Evolutionary conservation across 306 rosid genomes (phyloP), one percentile per base, ranked within the genome.

Genomic region (Heteromeles arbutifolia): DNA sequence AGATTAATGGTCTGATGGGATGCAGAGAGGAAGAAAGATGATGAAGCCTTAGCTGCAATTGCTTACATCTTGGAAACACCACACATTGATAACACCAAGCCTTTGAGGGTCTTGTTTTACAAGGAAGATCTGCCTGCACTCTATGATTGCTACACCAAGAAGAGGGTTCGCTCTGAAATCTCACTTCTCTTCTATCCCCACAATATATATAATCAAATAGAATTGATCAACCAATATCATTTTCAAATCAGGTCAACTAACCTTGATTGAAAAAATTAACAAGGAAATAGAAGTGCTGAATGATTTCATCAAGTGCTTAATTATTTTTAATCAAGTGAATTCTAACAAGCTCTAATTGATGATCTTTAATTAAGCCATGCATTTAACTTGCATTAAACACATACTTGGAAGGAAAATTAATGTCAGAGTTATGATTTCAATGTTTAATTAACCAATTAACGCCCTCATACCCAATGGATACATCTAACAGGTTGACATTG

Each of bases 21-120:
- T 82, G 79, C 87, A 91, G 93, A 79, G 63, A 78, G 65, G 58
- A 84, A 78, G 75, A 91, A 66, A 39, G 91, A 87, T 62, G 74
- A 74, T 25, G 87, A 85, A 77, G 86, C 81, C 26, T 85, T 69
- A 72, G 72, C 74, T 78, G 56, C 67, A 19, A 73, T 87, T 26
- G 19, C 29, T 11, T n/a, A 56, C 75, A 85, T 83, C 34, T 75
- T 87, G 67, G 75, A 80, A 58, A 74, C 77, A 50, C 26, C 86
- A 21, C 91, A 85, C 82, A 41, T 62, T 8, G 91, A 88, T 19
- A 90, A 90, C 86, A 54, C 74, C 11, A 84, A 77, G 84, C 77
- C 88, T 64, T 81, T 90, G 43, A 82, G 65, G 74, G 88, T 78
- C 72, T 67, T 85, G 77, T 72, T 90, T 70, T 32, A 37, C 82